Evolutionary conservation across 2,329 filamentous ascomycete genomes (phyloP).

Genomic region (Neofusicoccum kwambonambiense): DNA sequence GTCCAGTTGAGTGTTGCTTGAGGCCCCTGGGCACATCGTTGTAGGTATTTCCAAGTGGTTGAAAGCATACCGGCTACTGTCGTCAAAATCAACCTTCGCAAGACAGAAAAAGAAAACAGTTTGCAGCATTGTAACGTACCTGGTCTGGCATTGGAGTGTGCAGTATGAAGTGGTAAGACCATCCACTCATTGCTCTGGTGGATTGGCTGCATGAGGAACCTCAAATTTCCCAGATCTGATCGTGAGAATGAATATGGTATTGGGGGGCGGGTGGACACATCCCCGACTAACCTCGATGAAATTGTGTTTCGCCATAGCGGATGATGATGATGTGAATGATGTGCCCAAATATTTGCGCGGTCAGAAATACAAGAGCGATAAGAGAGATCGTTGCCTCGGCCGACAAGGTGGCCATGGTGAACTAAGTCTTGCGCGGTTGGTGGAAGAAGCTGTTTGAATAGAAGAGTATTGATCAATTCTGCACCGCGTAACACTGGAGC

Average conservation of each 20-base stretch:
- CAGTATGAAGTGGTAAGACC: neutral
- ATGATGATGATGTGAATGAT: neutral
- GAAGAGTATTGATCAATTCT: too few species aligned
- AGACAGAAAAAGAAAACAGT: neutral
- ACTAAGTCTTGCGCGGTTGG: too few species aligned
- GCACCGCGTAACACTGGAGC: too few species aligned
- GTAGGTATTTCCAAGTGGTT: neutral
- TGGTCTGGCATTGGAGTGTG: neutral
- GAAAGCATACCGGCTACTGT: neutral
- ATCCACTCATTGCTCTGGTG: neutral
- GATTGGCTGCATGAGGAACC: neutral
- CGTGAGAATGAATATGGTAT: neutral
- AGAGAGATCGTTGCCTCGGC: neutral
- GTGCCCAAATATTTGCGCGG: neutral
- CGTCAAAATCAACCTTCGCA: neutral
- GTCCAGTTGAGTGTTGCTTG: neutral
- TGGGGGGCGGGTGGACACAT: neutral
- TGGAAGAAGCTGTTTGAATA: too few species aligned
- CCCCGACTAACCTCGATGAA: neutral
- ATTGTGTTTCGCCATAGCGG: neutral
- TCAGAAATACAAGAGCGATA: neutral
- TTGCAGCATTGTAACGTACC: neutral
- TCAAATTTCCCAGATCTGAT: neutral
- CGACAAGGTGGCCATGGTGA: neutral
- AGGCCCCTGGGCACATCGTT: neutral